Evolutionary conservation across 23 red algal genomes (phyloP), one percentile per base, ranked within the genome.

Genomic region (Gracilariopsis chorda): DNA sequence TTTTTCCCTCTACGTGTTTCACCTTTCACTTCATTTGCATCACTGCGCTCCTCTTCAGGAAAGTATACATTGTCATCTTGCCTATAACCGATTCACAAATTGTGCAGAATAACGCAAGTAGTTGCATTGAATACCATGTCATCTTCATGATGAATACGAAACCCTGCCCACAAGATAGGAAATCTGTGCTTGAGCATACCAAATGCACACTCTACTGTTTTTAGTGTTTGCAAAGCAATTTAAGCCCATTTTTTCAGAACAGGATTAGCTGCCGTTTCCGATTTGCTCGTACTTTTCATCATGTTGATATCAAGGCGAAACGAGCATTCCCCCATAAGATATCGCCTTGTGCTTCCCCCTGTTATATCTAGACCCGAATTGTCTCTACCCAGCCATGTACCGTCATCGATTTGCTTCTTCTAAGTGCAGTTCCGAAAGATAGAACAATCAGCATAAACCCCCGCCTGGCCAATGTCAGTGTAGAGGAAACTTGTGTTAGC

Each of bases 181-280:
- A 86, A 86, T 20, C 64, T 48, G 27, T 86, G 7, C 16, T 86
- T 86, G 4, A 86, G 43, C 25, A 86, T 86, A 51, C 59, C 82
- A 42, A 78, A 86, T 7, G 82, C 61, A 30, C 61, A 86, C 39
- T 72, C 82, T 7, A 86, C 34, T 17, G 82, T 20, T 29, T 40
- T 86, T 51, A 58, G 20, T 14, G 58, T 86, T 13, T 70, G 61
- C 20, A 41, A 72, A 14, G 59, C 82, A 51, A 73, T 34, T 4
- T 12, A 6, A 39, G 58, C 78, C 78, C 51, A 83, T 1, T 21
- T 64, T 63, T 83, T 83, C 6, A 83, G 57, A 1, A 64, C 41
- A 42, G 56, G 78, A 24, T 83, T 83, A 20, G 30, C 53, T 16
- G 14, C 17, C 5, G 17, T 24, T 28, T 58, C 56, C 6, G 19